Conservation (phyloP, 305 asterid species). For the Fraxinus sp. region DNA sequence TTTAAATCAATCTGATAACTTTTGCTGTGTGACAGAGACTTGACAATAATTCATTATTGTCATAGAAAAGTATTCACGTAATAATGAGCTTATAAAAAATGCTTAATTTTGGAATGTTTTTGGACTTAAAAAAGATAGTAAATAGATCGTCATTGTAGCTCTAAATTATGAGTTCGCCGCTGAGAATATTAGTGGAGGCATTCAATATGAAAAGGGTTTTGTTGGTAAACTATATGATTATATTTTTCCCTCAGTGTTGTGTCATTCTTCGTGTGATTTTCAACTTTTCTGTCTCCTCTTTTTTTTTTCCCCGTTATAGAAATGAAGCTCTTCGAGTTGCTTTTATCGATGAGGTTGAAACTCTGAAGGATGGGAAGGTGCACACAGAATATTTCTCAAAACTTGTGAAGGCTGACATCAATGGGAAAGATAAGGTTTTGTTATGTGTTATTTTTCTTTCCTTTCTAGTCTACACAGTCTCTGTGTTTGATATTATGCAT, state of each 20-base stretch:
- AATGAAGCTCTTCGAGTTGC: conserved; percentile 99
- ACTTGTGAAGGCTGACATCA: conserved; percentile 93
- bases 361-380: conserved; percentile 81
- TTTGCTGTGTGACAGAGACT: not conserved
- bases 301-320: conserved; percentile 38
- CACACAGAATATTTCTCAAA: conserved; percentile 78
- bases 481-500: conserved; percentile 4
- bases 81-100: not conserved
- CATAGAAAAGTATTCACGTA: conserved; percentile 1
- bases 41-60: conserved; percentile 9
- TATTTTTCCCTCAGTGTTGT: conserved; percentile 8
- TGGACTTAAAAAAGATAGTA: conserved; percentile 5
- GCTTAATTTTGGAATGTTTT: not conserved
- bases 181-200: not conserved
- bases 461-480: not conserved
- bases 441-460: conserved; percentile 17
- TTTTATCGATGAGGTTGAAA: conserved; percentile 88
- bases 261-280: conserved; percentile 14
- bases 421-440: conserved; percentile 84
- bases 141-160: conserved; percentile 4
- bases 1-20: conserved; percentile 7
- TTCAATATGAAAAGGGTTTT: conserved; percentile 1
- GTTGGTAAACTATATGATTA: conserved; percentile 12
- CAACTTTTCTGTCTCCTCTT: not conserved
- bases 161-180: conserved; percentile 10